Conservation (phyloP, 78 protist species). For the Dictyostelium brefeldianum region DNA sequence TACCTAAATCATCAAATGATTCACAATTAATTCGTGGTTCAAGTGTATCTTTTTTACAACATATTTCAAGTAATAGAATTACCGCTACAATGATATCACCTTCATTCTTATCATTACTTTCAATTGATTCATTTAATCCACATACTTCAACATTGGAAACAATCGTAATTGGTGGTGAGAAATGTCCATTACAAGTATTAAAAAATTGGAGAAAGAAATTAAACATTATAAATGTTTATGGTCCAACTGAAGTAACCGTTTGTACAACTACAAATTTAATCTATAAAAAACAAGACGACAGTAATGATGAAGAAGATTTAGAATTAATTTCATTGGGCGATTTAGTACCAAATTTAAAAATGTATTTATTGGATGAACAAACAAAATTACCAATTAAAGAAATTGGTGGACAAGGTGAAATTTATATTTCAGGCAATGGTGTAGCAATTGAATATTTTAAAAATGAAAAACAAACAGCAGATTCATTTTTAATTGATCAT, state of each 20-base stretch:
- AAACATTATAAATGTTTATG: slow-evolving; percentile 70
- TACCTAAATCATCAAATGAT: slow-evolving; percentile 6
- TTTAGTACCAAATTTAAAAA: neutral
- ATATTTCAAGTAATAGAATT: neutral
- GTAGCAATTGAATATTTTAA: slow-evolving; percentile 57
- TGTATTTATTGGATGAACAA: slow-evolving; percentile 25
- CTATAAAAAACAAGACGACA: neutral
- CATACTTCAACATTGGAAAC: slow-evolving; percentile 25
- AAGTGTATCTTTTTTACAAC: neutral
- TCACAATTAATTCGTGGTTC: slow-evolving; percentile 34
- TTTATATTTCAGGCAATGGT: slow-evolving; percentile 58
- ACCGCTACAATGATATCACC: slow-evolving; percentile 62
- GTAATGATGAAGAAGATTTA: neutral
- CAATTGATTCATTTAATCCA: neutral
- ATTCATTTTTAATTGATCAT: slow-evolving; percentile 3
- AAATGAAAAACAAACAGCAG: neutral
- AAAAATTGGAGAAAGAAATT: slow-evolving; percentile 23
- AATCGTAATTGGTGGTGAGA: slow-evolving; percentile 74
- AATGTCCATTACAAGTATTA: slow-evolving; percentile 48
- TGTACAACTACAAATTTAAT: slow-evolving; percentile 37
- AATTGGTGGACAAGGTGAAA: slow-evolving; percentile 41
- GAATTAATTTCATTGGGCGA: slow-evolving; percentile 24
- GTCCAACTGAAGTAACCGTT: slow-evolving; percentile 80
- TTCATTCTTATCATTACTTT: slow-evolving; percentile 42
- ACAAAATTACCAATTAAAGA: neutral